These are phyloP conservation scores for Chrysanthemum lavandulifolium DNA, from an alignment of 129 eudicot genomes.

Conservation along the genomic window DNA sequence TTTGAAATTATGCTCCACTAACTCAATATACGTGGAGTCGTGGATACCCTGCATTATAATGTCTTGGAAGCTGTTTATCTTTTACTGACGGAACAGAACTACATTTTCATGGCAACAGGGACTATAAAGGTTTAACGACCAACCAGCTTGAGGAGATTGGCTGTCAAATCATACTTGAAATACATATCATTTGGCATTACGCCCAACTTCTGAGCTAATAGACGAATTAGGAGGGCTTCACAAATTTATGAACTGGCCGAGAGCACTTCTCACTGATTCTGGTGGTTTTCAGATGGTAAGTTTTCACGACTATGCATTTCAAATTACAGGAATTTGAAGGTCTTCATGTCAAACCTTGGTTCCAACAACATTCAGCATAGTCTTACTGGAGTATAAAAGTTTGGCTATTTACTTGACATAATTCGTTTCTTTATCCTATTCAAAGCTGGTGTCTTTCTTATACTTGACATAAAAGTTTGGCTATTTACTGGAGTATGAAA, in stretches of 20 bases:
- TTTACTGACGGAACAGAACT: conserved; percentile 8
- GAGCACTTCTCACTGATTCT: conserved; percentile 95
- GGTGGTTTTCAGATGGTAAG: conserved; percentile 98
- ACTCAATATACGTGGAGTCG: conserved; percentile 2
- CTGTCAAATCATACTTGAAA: conserved; percentile 92
- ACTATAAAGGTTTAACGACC: conserved; percentile 91
- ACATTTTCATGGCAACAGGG: conserved; percentile 50
- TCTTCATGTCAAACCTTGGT: conserved; percentile 5
- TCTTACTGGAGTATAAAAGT: conserved; percentile 1
- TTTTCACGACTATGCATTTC: conserved; percentile 1
- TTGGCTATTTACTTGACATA: background rate
- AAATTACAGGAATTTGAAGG: background rate
- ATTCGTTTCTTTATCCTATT: too few species aligned
- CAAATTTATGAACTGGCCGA: conserved; percentile 96
- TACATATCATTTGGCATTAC: conserved; percentile 85
- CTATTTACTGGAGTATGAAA: too few species aligned
- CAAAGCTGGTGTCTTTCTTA: background rate
- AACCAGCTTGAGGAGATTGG: conserved; percentile 95
- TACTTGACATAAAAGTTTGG: too few species aligned
- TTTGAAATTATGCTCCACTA: background rate
- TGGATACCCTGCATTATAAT: background rate
- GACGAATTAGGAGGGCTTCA: conserved; percentile 92
- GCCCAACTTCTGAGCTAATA: conserved; percentile 89
- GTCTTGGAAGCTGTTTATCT: background rate
- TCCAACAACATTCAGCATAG: background rate